Base-by-base conservation (phyloP, 2,329 filamentous ascomycete genomes). In the Apiospora arundinis region DNA sequence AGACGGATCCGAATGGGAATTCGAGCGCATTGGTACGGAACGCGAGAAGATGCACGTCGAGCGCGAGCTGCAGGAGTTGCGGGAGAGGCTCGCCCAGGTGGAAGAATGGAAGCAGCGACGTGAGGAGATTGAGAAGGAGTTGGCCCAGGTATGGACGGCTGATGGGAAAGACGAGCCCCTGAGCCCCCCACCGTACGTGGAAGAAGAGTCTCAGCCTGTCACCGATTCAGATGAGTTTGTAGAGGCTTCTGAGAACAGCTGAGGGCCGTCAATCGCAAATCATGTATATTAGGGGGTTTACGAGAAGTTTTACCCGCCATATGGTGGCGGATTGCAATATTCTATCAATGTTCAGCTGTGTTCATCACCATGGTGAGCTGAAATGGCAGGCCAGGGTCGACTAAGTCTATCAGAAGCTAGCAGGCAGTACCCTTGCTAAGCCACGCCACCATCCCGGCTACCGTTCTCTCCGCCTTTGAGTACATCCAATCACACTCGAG, bases 21-120 rank as follows among this genome's bases (percentile, higher is more conserved):
- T 97, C 81, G 93, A 98, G 81, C 91, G 94, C 71, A 98, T 99
- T 75, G 96, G 96, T 71, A 98, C 95, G 0, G 94, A 95, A 79
- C 90, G 92, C 72, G 96, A 99, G 85, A 97, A 98, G 84, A 91
- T 95, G 81, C 93, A 93, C 28, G 95, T 98, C 9, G 95, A 98
- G 83, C 94, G 93, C 80, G 96, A 99, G 81, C 85, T 98, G 21
- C 89, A 92, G 68, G 94, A 98, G 75, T 86, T 99, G 60, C 90
- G 92, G 42, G 94, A 95, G 80, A 88, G 92, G 32, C 84, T 99
- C 9, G 88, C 90, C 14, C 92, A 94, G 81, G 95, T 98, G 0
- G 92, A 95, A 70, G 88, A 91, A 76, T 97, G 94, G 94, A 94
- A 95, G 85, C 83, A 84, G 74, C 88, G 96, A 68, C 90, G 91